Evolutionary conservation across 441 rosid species (phyloP), one percentile per base, ranked within the genome.

Genomic region (Populus hybrid): DNA sequence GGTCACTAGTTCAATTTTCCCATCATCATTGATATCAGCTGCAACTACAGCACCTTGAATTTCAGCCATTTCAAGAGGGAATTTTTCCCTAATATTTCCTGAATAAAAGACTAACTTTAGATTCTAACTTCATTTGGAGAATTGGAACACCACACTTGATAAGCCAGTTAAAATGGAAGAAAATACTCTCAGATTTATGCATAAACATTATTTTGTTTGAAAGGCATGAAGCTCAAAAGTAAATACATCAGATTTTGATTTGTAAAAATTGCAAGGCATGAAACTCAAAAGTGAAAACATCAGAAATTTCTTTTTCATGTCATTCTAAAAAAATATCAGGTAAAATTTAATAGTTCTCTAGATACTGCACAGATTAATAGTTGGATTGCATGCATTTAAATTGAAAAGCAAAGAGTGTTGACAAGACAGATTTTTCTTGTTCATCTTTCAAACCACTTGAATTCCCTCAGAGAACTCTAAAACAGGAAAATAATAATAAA

Each of bases 31-130:
- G 75, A 97, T 92, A 87, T 97, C 99, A 72, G 99, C 99, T 46
- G 99, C 99, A 86, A 92, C 93, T 32, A 93, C 98, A 36, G 94
- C 86, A 40, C 98, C 98, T 88, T 94, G 98, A 79, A 97, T 94
- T 90, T 97, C 99, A 36, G 98, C 99, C 99, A 97, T 93, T 89
- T 93, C 97, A 74, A 94, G 97, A 70, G 99, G 99, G 81, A 97
- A 97, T 3, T 90, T 93, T 83, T 91, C 87, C 85, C 99, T 89
- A 76, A 91, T 70, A 69, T 90, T 86, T 67, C 99, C 99, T 97
- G 88, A 72, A 82, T 10, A 67, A 81, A 53, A 53, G 3, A 36
- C 23, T 11, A 28, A 59, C n/a, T 36, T 61, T 36, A 59, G 69
- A 50, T 32, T n/a, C 69, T 38, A 72, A 63, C 28, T 63, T 23